Base-by-base conservation (phyloP, 2,329 filamentous ascomycete species). In the Sphaerulina populicola region DNA sequence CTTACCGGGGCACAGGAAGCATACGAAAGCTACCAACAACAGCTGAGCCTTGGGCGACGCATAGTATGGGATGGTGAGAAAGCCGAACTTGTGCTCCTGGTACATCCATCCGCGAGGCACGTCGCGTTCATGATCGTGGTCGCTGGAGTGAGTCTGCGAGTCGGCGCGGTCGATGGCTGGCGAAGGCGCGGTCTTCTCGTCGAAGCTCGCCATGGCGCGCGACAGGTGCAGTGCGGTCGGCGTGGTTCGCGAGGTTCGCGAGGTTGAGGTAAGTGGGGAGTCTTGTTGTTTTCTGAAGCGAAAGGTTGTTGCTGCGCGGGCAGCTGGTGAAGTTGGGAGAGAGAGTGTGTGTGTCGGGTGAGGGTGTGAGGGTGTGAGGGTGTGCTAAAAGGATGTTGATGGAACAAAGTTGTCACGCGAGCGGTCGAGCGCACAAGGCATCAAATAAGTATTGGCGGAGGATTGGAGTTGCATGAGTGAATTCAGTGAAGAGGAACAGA, bases 1-100 rank as follows among this genome's bases (percentile, higher is more conserved):
- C 62, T 58, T 55, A 68, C 65, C 74, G 41, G 74, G 74, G 57
- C 74, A 77, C 63, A 77, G 62, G 69, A 77, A 77, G 68, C 74
- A 77, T 47, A 76, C 74, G 39, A 76, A 69, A 38, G 74, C 71
- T 29, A 77, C 73, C 43, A 77, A 68, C 45, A 74, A 56, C 35
- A 77, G 67, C 64, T 77, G 74, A 10, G 69, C 62, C 21, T 71
- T 67, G 18, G 74, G 74, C 46, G 72, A 74, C 49, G 74, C 74
- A 62, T 73, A 76, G 68, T 70, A 75, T 29, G 73, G 72, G 42
- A 76, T 56, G 31, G 60, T 69, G 63, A 68, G 61, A 39, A 69
- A 66, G 12, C 71, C 64, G 43, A 76, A 53, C 56, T 62, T 71
- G 53, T 68, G 50, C 23, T 64, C 60, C 61, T 65, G 70, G 66